These are phyloP conservation scores for Moesziomyces parantarcticus DNA, from an alignment of 1,284 basidiomycete species.

Conservation along the genomic window DNA sequence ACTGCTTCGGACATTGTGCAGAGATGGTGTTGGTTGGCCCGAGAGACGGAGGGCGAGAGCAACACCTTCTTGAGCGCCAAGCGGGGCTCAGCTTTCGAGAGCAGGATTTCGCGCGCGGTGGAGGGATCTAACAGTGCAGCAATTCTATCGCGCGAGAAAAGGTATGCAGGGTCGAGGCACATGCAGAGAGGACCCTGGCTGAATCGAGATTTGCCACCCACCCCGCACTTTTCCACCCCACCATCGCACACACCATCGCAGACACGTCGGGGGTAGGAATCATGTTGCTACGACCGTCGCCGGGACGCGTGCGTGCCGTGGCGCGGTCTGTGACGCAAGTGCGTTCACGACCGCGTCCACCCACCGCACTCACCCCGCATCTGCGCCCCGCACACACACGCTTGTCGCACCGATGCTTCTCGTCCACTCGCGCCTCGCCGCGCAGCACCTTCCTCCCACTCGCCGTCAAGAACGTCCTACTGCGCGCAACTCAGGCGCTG, in stretches of 20 bases:
- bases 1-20: slow-evolving; percentile 20
- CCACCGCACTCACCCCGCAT: slow-evolving; percentile 2
- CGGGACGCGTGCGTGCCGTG: slow-evolving; percentile 15
- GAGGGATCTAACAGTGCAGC: too few relatives aligned
- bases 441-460: neutral
- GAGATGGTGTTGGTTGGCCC: too few relatives aligned
- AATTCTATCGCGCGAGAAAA: too few relatives aligned
- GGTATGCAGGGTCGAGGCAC: too few relatives aligned
- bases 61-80: slow-evolving; percentile 9
- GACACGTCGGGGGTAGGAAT: neutral
- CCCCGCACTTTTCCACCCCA: neutral
- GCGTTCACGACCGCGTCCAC: slow-evolving; percentile 7
- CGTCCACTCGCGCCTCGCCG: neutral
- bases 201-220: slow-evolving; percentile 1
- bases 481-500: neutral
- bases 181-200: too few relatives aligned
- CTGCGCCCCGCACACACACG: neutral
- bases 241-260: slow-evolving; percentile 3
- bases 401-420: slow-evolving; percentile 6
- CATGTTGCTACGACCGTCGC: slow-evolving; percentile 23
- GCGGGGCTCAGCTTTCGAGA: too few relatives aligned
- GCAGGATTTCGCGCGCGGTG: neutral
- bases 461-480: neutral
- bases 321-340: slow-evolving; percentile 5
- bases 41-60: slow-evolving; percentile 1